A percentile compares a stretch with the other conserved stretches of the same genome.
These are phyloP conservation scores for Lathyrus aphaca DNA, from an alignment of 306 rosid genomes.

Conservation along the genomic window DNA sequence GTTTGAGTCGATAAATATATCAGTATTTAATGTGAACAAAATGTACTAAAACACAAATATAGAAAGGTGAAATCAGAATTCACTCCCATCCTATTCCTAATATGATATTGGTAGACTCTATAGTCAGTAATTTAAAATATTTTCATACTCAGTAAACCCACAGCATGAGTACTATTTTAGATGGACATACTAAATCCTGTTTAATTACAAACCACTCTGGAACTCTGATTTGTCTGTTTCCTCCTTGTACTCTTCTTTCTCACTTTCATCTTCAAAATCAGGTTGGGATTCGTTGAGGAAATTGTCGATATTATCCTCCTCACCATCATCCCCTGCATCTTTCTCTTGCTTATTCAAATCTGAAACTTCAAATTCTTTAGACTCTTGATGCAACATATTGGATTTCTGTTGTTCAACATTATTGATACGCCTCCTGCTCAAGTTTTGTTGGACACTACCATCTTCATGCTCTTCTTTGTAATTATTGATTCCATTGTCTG, in stretches of 20 bases:
- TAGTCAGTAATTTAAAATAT: slow-evolving; percentile 10
- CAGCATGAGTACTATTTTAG: not conserved
- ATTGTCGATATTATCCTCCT: slow-evolving; percentile 33
- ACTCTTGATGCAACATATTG: slow-evolving; percentile 6
- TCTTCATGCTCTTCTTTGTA: slow-evolving; percentile 34
- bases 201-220: slow-evolving; percentile 36
- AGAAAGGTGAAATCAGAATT: slow-evolving; percentile 5
- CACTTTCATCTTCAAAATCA: slow-evolving; percentile 45
- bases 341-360: slow-evolving; percentile 36
- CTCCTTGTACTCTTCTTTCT: slow-evolving; percentile 53
- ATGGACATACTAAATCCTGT: slow-evolving; percentile 5
- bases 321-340: slow-evolving; percentile 7
- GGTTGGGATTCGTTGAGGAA: slow-evolving; percentile 38
- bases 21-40: not conserved
- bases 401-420: slow-evolving; percentile 35
- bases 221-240: slow-evolving; percentile 59
- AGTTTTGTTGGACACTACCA: slow-evolving; percentile 33
- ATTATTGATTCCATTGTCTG: slow-evolving; percentile 9
- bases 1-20: slow-evolving; percentile 2
- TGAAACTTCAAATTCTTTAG: slow-evolving; percentile 34
- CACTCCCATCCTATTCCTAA: slow-evolving; percentile 3
- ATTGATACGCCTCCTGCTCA: slow-evolving; percentile 39
- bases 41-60: not conserved
- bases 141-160: slow-evolving; percentile 16
- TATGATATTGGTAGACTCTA: slow-evolving; percentile 6